Evolutionary conservation across 2,329 filamentous ascomycete genomes (phyloP), one percentile per base, ranked within the genome.

Genomic region (Pseudogymnoascus sp.): DNA sequence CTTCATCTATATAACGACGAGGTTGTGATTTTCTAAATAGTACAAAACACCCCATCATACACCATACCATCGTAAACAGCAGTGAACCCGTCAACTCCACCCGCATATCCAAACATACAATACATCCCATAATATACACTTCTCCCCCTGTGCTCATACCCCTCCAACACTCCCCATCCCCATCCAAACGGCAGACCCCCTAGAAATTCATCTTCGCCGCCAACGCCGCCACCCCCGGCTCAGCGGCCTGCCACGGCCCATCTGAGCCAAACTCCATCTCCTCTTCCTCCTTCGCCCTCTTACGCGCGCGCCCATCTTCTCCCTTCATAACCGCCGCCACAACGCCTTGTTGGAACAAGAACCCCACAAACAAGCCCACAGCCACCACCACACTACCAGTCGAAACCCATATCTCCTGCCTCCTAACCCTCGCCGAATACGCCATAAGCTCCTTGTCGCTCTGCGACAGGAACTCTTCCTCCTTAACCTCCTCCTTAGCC

Each of bases 321-420:
- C 16, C 33, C 26, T 44, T 6, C 35, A 61, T 14, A 59, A 40
- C 8, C 11, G 67, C 63, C n/a, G 66, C 66, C 13, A 74, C 68
- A 2, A 73, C 63, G 16, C 72, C 75, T 61, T 72, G 66, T 61
- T 74, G 72, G 35, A 72, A 68, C 56, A 69, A 71, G 66, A 69
- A 74, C 21, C 71, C 72, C 16, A 72, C 63, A 31, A 72, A 66
- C n/a, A 72, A 47, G 2, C 68, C 71, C 1, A 73, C 64, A 19
- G 69, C 68, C 35, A 70, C 71, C 38, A 72, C 65, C 6, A 73
- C 50, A 11, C 70, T 68, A 2, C 70, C 67, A 47, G 72, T 50
- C 11, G 68, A 61, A 2, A 66, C 64, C 8, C 70, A 38, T 61
- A 63, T 64, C 59, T 63, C 61, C 13, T 50, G 63, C 14, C 64